These are phyloP conservation scores for Daldinia vernicosa DNA, from an alignment of 495 filamentous ascomycete genomes.

Conservation along the genomic window DNA sequence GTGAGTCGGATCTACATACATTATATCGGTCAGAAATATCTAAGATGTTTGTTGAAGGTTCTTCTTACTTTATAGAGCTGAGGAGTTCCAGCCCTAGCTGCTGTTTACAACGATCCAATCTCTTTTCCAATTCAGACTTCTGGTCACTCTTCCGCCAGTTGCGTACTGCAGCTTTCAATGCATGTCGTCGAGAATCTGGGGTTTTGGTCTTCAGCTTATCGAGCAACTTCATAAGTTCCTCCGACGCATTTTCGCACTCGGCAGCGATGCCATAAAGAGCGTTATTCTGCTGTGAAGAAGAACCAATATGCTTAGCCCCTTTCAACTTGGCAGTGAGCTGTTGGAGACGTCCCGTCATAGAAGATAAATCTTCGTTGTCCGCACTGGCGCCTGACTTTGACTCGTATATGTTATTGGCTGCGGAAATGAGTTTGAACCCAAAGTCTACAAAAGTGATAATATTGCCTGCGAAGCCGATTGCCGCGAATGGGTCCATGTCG, in stretches of 20 bases:
- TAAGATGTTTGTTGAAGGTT: not conserved
- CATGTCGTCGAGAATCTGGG: not conserved
- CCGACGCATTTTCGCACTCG: not conserved
- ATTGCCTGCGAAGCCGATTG: not conserved
- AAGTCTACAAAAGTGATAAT: not conserved
- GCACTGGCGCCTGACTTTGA: not conserved
- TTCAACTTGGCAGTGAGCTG: not conserved
- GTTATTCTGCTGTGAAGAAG: not conserved
- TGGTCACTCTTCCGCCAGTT: slow-evolving; percentile 33
- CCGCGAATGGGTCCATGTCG: slow-evolving; percentile 1
- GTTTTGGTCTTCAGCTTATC: not conserved
- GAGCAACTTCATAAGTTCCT: not conserved
- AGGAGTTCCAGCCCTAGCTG: slow-evolving; percentile 37
- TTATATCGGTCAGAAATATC: not conserved
- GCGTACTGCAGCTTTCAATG: slow-evolving; percentile 24
- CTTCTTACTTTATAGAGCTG: slow-evolving; percentile 28
- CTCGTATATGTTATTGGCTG: not conserved
- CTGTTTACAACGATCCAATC: slow-evolving; percentile 32
- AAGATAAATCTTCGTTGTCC: not conserved
- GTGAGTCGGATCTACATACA: not conserved
- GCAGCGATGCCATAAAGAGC: not conserved
- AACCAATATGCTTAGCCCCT: not conserved
- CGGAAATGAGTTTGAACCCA: not conserved
- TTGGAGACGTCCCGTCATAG: not conserved
- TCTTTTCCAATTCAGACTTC: slow-evolving; percentile 33